phyloP scores from a whole-genome alignment of 2,329 filamentous ascomycete species.

The Arthrobotrys iridis region DNA sequence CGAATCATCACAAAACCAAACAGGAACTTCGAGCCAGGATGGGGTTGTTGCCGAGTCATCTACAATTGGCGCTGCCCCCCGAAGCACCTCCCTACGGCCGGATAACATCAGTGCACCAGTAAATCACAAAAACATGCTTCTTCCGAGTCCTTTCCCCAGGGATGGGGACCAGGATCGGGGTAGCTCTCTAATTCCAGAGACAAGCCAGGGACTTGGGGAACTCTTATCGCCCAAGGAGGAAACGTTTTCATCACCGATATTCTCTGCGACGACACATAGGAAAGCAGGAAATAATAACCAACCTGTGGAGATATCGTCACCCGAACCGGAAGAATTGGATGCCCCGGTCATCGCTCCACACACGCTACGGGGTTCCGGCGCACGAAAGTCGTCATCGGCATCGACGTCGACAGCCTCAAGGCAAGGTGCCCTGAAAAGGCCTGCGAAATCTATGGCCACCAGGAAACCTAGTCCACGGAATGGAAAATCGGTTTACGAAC shows the following conservation, averaged over 20 bases:
- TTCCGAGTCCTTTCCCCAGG: background rate
- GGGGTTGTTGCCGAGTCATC: conserved; percentile 11
- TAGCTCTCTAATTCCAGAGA: conserved; percentile 40
- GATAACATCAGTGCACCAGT: background rate
- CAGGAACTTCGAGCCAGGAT: background rate
- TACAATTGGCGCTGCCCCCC: background rate
- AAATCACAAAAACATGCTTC: conserved; percentile 54
- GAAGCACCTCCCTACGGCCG: conserved; percentile 16
- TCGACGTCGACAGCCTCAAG: background rate
- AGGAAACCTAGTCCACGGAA: conserved; percentile 18
- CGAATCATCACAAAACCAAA: conserved; percentile 13
- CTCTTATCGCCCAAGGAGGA: conserved; percentile 43
- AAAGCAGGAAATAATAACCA: background rate
- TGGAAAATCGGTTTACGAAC: conserved; percentile 20
- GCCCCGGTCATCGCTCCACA: conserved; percentile 26
- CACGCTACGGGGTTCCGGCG: background rate
- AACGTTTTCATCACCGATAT: conserved; percentile 37
- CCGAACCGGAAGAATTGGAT: conserved; percentile 25
- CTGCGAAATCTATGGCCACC: conserved; percentile 1
- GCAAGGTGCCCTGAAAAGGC: conserved; percentile 30
- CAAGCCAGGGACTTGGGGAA: conserved; percentile 30
- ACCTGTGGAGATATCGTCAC: conserved; percentile 16
- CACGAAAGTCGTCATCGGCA: too few species aligned
- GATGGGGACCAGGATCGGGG: conserved; percentile 17
- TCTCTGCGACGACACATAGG: conserved; percentile 13